phyloP scores from a whole-genome alignment of 2,329 filamentous ascomycete genomes.

The Trichoderma atroviride region DNA sequence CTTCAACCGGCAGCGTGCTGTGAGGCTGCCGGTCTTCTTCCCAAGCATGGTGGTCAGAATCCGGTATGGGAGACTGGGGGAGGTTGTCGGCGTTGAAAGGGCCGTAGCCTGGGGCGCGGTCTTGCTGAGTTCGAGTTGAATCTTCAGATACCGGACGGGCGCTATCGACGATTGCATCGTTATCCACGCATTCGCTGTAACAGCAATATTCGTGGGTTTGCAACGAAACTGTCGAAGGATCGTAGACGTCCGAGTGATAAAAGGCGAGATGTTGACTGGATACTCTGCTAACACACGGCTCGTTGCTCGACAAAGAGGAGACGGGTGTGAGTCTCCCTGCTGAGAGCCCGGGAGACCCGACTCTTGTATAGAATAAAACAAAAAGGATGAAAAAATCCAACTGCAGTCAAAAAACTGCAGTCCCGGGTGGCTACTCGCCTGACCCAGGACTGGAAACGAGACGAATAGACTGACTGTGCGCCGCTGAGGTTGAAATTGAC shows the following conservation, averaged over 20 bases:
- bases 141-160: neutral
- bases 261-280: neutral
- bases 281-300: neutral
- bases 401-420: neutral
- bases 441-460: neutral
- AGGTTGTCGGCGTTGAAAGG: neutral
- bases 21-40: neutral
- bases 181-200: neutral
- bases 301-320: neutral
- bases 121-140: neutral
- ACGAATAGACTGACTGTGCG: neutral
- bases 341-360: neutral
- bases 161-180: neutral
- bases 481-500: neutral
- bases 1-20: neutral
- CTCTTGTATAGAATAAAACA: neutral
- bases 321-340: neutral
- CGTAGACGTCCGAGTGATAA: neutral
- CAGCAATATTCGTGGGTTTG: neutral
- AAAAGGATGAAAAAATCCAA: neutral
- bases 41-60: neutral
- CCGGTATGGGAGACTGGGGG: neutral
- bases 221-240: neutral
- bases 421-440: neutral
- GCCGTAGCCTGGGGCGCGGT: neutral